Evolutionary conservation across 1,284 basidiomycete genomes (phyloP), one percentile per base, ranked within the genome.

Genomic region (Boletus albobrunnescens): DNA sequence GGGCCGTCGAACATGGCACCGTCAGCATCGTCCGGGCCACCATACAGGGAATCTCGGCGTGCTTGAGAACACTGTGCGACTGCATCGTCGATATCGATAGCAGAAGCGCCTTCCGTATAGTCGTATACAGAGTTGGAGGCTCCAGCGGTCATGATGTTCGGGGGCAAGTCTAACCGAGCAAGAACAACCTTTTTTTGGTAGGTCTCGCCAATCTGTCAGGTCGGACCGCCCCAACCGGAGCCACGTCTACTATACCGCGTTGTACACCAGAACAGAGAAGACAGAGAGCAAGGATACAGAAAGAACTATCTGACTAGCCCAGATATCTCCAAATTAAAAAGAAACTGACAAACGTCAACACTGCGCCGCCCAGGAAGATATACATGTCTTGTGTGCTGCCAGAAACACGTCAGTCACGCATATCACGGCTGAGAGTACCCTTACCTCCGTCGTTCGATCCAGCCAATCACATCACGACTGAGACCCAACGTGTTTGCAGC

Each of bases 401-500:
- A 24, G 42, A 49, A 56, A 10, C 24, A 46, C 23, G 57, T 55
- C 37, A 67, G 36, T 14, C 16, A 38, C 32, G 22, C 20, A n/a
- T 10, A 16, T 23, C 24, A 16, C 19, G 37, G 32, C 6, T n/a
- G 19, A 13, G 27, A 16, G 12, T 41, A 40, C 14, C 13, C 47
- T 43, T 44, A 91, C 85, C 91, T 94, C 66, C 94, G 75, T 56
- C 84, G 78, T 64, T 97, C 94, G 56, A 97, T 93, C 90, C 93
- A 97, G 3, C 88, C 83, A 65, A 97, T 96, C 20, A 94, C 93
- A 64, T 94, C 81, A 53, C 92, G 77, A 64, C 91, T 92, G 59
- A 97, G 70, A 0, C 94, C 94, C 40, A 97, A 69, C 14, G 92
- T 94, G 68, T 96, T 96, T 35, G 94, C 94, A 33, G 91, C 87